Percentiles rank a stretch among this genome's conserved stretches.
These are phyloP conservation scores for Pugionium cornutum DNA, from an alignment of 345 rosid species.

Conservation along the genomic window DNA sequence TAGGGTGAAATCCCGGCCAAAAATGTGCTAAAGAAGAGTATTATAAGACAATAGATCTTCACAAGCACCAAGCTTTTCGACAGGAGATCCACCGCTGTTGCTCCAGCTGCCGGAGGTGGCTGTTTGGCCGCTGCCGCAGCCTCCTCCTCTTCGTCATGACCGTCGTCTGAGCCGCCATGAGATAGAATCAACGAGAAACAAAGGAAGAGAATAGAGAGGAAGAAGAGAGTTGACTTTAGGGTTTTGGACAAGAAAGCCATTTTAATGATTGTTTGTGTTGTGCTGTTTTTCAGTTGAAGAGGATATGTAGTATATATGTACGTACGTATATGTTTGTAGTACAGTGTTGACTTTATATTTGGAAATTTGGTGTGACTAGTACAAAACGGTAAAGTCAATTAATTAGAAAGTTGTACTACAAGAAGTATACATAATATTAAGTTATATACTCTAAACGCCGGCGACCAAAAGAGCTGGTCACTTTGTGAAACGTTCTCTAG, in stretches of 20 bases:
- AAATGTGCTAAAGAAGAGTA: constrained; percentile 64
- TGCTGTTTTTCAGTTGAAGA: constrained; percentile 8
- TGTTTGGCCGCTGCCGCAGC: constrained; percentile 13
- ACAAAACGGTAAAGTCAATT: constrained; percentile 24
- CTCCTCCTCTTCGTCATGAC: constrained; percentile 23
- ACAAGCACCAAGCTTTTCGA: constrained; percentile 55
- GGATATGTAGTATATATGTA: constrained; percentile 9
- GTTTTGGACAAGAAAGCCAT: constrained; percentile 42
- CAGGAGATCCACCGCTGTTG: constrained; percentile 30
- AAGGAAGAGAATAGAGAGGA: constrained; percentile 43
- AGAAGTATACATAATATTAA: not conserved
- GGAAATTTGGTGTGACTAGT: constrained; percentile 26
- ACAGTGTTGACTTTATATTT: constrained; percentile 39
- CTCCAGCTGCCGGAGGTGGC: constrained; percentile 32
- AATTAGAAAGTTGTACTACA: constrained; percentile 33
- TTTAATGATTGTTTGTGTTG: constrained; percentile 16
- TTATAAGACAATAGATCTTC: constrained; percentile 73
- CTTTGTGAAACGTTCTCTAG: constrained; percentile 10
- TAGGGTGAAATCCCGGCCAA: constrained; percentile 73
- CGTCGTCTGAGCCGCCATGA: constrained; percentile 48
- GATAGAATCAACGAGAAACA: constrained; percentile 43
- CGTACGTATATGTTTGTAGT: constrained; percentile 33
- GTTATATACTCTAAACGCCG: constrained; percentile 16
- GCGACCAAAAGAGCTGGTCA: constrained; percentile 25
- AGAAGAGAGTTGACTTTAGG: constrained; percentile 50